Evolutionary conservation across 192 early-diverging fungal species (phyloP).

Genomic region (Linnemannia elongata): DNA sequence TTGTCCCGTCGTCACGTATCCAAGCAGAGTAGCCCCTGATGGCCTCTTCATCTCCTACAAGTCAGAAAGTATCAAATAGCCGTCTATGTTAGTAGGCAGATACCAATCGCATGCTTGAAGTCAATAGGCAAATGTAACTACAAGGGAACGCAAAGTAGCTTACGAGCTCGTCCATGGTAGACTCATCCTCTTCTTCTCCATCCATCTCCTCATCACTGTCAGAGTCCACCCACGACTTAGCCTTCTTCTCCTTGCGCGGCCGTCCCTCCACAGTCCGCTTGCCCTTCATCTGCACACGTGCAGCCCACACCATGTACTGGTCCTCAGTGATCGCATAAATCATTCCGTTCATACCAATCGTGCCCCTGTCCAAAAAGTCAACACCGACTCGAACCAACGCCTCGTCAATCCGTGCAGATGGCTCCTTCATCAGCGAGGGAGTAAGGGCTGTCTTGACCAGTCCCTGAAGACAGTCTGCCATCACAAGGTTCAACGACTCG

Average conservation of each 20-base stretch:
- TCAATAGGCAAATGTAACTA: no score
- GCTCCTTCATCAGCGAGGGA: background rate
- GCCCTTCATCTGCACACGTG: conserved; percentile 36
- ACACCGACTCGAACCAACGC: conserved; percentile 68
- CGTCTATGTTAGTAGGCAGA: background rate
- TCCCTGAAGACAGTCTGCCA: conserved; percentile 19
- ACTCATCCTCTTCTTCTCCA: conserved; percentile 26
- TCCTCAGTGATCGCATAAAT: conserved; percentile 66
- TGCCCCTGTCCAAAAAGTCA: conserved; percentile 64
- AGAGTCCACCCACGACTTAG: conserved; percentile 39
- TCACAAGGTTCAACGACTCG: conserved; percentile 14
- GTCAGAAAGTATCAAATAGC: background rate
- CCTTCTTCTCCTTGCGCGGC: conserved; percentile 43
- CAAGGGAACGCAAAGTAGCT: background rate
- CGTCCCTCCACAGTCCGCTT: conserved; percentile 34
- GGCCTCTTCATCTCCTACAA: conserved; percentile 57
- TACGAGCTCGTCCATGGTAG: conserved; percentile 30
- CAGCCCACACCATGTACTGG: conserved; percentile 61
- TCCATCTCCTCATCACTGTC: conserved; percentile 54
- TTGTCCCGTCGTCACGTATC: conserved; percentile 79
- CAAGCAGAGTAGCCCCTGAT: conserved; percentile 63
- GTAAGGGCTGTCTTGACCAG: conserved; percentile 1
- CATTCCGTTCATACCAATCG: conserved; percentile 62
- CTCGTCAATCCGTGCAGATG: conserved; percentile 33
- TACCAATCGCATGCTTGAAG: no score